Base-by-base conservation (phyloP, 1,284 basidiomycete genomes). In the Irpex sp. region DNA sequence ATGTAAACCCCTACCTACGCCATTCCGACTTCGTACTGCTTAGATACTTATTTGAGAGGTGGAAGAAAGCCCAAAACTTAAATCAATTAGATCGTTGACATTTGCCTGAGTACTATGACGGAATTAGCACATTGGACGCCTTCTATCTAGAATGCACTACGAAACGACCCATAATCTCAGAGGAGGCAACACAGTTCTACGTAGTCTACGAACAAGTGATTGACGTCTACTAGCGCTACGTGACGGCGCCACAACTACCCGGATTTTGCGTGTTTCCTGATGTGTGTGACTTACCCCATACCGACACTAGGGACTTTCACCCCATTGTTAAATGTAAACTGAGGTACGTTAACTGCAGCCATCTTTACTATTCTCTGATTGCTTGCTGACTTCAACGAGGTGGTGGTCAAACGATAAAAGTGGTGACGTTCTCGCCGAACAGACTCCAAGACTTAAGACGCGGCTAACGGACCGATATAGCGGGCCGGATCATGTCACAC, bases 1-100 rank as follows among this genome's bases (percentile, higher is more conserved):
- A 58, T 46, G 57, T 71, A 3, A 70, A 70, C 54, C 65, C 61
- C 5, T 68, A 67, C 36, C 31, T 71, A 33, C 61, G 61, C 5
- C 67, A 66, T 51, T 58, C 65, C 4, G 63, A 68, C 39, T 68
- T 70, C 59, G 53, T 68, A 50, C 35, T 64, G 9, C 54, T 66
- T 26, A 57, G 62, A 4, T 61, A 59, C 46, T 19, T 66, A 31
- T 39, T 53, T 21, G 62, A 63, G 13, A n/a, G n/a, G n/a, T n/a
- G n/a, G n/a, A n/a, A 57, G 50, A 39, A 59, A 31, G 55, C 50
- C 9, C n/a, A 21, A 53, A 19, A 9, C 50, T 53, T 13, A 46
- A 17, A 17, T 13, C 43, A 46, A 46, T 31, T 31, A 31, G 5
- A 31, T 31, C 31, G 31, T 31, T 31, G 5, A 31, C 5, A 31